phyloP scores from a whole-genome alignment of 2,329 filamentous ascomycete genomes.

The Hypoxylon sp. region DNA sequence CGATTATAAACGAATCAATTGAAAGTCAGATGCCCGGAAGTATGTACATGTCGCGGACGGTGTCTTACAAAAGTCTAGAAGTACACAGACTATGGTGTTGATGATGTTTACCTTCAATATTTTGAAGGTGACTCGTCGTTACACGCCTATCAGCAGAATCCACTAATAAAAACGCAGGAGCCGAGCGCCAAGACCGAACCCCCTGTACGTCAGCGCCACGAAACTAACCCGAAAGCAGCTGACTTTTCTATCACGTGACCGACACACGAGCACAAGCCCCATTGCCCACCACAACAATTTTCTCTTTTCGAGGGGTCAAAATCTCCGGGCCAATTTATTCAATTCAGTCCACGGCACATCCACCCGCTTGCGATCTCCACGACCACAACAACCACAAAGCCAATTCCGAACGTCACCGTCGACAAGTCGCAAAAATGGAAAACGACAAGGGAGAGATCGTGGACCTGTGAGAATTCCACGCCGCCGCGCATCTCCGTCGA shows the following conservation, averaged over 20 bases:
- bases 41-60: background rate
- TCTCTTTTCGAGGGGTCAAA: conserved; percentile 48
- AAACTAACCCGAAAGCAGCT: conserved; percentile 52
- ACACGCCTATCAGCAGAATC: conserved; percentile 10
- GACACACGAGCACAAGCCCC: conserved; percentile 42
- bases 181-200: conserved; percentile 21
- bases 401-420: conserved; percentile 52
- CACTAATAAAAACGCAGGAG: conserved; percentile 15
- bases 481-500: background rate
- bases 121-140: conserved; percentile 18
- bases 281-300: conserved; percentile 43
- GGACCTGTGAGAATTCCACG: conserved; percentile 82
- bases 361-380: conserved; percentile 25
- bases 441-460: conserved; percentile 99
- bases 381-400: conserved; percentile 41
- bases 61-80: background rate
- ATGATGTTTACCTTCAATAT: conserved; percentile 35
- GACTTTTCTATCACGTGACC: conserved; percentile 48
- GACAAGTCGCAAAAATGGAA: conserved; percentile 83
- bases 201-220: conserved; percentile 33
- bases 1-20: conserved; percentile 21
- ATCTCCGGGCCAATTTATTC: conserved; percentile 38
- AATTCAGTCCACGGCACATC: conserved; percentile 42
- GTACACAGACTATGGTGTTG: background rate
- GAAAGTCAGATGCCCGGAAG: background rate